Conservation (phyloP, 2,329 filamentous ascomycete species). For the Cytospora chrysosperma region DNA sequence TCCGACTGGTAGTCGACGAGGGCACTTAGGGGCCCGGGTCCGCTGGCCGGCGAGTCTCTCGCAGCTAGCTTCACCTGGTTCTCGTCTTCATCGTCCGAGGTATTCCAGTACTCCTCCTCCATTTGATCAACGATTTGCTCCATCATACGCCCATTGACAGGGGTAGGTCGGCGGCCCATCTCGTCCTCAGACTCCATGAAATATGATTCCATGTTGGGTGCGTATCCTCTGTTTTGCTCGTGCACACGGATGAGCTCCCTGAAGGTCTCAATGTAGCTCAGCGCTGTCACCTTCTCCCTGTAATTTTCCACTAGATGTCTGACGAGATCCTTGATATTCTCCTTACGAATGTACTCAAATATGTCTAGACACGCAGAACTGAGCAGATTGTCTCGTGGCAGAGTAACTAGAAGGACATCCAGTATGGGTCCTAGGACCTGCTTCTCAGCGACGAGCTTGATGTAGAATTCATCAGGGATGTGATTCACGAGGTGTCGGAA, state of each 20-base stretch:
- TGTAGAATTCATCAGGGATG: constrained; percentile 82
- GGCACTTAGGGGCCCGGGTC: constrained; percentile 63
- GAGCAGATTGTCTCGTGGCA: constrained; percentile 89
- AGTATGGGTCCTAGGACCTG: constrained; percentile 81
- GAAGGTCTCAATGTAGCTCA: constrained; percentile 86
- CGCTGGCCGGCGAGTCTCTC: constrained; percentile 53
- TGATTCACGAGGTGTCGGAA: constrained; percentile 83
- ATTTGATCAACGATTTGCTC: constrained; percentile 77
- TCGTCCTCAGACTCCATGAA: constrained; percentile 71
- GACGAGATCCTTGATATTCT: constrained; percentile 77
- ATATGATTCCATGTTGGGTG: constrained; percentile 61
- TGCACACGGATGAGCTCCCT: constrained; percentile 71
- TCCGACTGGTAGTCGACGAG: constrained; percentile 34
- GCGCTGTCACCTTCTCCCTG: constrained; percentile 69
- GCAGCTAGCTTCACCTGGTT: constrained; percentile 41
- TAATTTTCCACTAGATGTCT: constrained; percentile 83
- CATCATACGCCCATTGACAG: constrained; percentile 54
- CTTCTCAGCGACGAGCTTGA: constrained; percentile 78
- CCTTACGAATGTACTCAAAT: constrained; percentile 85
- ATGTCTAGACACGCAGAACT: constrained; percentile 93
- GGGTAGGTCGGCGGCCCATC: constrained; percentile 42
- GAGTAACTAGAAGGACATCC: constrained; percentile 77
- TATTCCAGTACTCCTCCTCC: constrained; percentile 94
- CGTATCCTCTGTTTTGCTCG: constrained; percentile 73
- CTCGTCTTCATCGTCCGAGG: constrained; percentile 82